A percentile compares a stretch with the other conserved stretches of the same genome.
Conservation (phyloP, 352 stramenopile species). For the Paralagenidium karlingii region DNA sequence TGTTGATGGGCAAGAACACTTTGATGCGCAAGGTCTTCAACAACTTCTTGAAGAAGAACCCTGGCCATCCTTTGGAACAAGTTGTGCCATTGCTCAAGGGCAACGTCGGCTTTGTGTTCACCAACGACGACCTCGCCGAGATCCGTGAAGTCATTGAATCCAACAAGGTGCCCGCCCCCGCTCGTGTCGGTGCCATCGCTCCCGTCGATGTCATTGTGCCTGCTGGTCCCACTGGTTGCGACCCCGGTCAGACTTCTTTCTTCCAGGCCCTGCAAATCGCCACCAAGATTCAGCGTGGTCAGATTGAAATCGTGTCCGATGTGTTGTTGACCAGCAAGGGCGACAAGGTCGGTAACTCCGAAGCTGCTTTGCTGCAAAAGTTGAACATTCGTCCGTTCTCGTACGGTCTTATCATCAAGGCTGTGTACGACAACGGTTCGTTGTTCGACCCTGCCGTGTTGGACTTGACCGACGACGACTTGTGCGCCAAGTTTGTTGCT, state of each 20-base stretch:
- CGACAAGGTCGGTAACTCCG: constrained; percentile 97
- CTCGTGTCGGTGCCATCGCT: constrained; percentile 92
- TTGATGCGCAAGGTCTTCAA: constrained; percentile 98
- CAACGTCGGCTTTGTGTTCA: constrained; percentile 99
- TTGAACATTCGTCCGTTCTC: constrained; percentile 98
- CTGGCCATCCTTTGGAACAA: constrained; percentile 87
- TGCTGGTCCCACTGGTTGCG: constrained; percentile 95
- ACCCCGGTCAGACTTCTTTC: constrained; percentile 99
- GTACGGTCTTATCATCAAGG: constrained; percentile 95
- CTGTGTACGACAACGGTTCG: constrained; percentile 98
- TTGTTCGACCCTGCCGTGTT: constrained; percentile 98
- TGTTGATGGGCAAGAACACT: constrained; percentile 99
- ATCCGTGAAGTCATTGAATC: constrained; percentile 81
- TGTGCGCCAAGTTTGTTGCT: constrained; percentile 92
- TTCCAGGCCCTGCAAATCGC: constrained; percentile 99
- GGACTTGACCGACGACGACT: constrained; percentile 96
- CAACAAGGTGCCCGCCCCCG: constrained; percentile 92
- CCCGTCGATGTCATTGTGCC: constrained; percentile 95
- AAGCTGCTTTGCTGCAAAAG: constrained; percentile 97
- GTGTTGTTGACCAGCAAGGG: constrained; percentile 92
- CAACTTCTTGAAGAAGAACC: constrained; percentile 96
- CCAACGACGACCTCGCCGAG: constrained; percentile 93
- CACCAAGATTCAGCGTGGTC: constrained; percentile 99
- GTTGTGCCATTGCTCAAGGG: constrained; percentile 85
- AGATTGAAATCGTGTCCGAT: constrained; percentile 99